Percentiles rank a stretch among this genome's conserved stretches.
phyloP scores from a whole-genome alignment of 2,329 filamentous ascomycete species.

The Aphanoascus verrucosus region DNA sequence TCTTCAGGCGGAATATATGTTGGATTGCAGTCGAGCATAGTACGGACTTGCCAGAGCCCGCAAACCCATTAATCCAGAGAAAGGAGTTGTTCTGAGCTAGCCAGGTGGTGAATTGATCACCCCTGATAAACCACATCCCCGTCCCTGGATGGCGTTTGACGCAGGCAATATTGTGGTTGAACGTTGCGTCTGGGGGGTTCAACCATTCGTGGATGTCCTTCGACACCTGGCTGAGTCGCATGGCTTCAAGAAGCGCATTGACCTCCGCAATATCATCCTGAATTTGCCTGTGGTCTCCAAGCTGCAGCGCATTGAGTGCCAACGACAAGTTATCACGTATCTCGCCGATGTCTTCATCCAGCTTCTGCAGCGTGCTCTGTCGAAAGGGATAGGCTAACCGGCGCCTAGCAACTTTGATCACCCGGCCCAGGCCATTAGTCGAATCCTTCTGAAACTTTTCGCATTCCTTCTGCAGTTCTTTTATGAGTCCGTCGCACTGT shows the following conservation, averaged over 20 bases:
- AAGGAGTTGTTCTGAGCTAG: conserved; percentile 20
- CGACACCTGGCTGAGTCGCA: conserved; percentile 5
- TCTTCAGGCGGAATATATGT: conserved; percentile 14
- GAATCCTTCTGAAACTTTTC: conserved; percentile 20
- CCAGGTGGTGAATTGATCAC: conserved; percentile 20
- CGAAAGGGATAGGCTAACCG: conserved; percentile 23
- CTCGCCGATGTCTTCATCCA: conserved; percentile 31
- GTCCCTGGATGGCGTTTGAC: conserved; percentile 27
- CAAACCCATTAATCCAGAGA: conserved; percentile 25
- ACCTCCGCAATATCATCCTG: conserved; percentile 4
- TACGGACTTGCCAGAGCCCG: conserved; percentile 27
- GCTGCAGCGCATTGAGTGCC: conserved; percentile 26
- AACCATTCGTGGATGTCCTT: conserved; percentile 25
- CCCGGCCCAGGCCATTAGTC: conserved; percentile 4
- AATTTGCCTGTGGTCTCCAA: conserved; percentile 12
- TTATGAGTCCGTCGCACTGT: conserved; percentile 22
- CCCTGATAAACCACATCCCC: conserved; percentile 26
- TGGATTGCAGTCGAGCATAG: conserved; percentile 25
- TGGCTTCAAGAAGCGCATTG: background rate
- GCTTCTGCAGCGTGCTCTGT: conserved; percentile 31
- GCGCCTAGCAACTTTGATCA: conserved; percentile 15
- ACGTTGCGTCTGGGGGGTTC: conserved; percentile 28
- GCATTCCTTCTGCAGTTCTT: conserved; percentile 22
- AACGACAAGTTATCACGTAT: conserved; percentile 24
- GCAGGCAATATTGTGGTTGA: conserved; percentile 26